phyloP scores from a whole-genome alignment of 768 basidiomycete genomes.

The Boletus reticuloceps region DNA sequence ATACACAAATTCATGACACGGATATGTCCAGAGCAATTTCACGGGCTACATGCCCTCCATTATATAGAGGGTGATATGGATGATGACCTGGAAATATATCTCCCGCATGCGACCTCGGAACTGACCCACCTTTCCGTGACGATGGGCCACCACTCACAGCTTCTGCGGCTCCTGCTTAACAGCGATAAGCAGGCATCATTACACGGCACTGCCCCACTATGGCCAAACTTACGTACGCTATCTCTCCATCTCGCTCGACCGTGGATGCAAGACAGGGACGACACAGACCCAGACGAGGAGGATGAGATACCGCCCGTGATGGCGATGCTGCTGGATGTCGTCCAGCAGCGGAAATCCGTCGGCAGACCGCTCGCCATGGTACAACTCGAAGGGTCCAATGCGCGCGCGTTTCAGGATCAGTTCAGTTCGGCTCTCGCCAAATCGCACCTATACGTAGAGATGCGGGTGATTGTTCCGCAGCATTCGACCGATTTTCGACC shows the following conservation, averaged over 20 bases:
- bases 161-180: conserved; percentile 32
- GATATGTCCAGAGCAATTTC: conserved; percentile 34
- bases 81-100: conserved; percentile 35
- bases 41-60: conserved; percentile 29
- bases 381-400: conserved; percentile 26
- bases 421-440: conserved; percentile 25
- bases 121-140: conserved; percentile 35
- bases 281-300: conserved; percentile 30
- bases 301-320: conserved; percentile 31
- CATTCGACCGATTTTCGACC: conserved; percentile 17
- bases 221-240: conserved; percentile 31
- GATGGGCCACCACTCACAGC: conserved; percentile 31
- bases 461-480: conserved; percentile 15
- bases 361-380: conserved; percentile 25
- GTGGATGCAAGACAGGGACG: conserved; percentile 32
- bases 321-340: conserved; percentile 30
- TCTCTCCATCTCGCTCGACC: conserved; percentile 26
- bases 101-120: conserved; percentile 31
- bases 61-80: conserved; percentile 36
- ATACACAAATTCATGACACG: conserved; percentile 37
- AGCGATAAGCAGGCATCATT: conserved; percentile 34
- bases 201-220: conserved; percentile 29
- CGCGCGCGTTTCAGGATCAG: conserved; percentile 26
- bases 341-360: conserved; percentile 31
- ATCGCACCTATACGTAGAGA: conserved; percentile 25